Base-by-base conservation (phyloP, 345 rosid species). In the Citrus inodora region DNA sequence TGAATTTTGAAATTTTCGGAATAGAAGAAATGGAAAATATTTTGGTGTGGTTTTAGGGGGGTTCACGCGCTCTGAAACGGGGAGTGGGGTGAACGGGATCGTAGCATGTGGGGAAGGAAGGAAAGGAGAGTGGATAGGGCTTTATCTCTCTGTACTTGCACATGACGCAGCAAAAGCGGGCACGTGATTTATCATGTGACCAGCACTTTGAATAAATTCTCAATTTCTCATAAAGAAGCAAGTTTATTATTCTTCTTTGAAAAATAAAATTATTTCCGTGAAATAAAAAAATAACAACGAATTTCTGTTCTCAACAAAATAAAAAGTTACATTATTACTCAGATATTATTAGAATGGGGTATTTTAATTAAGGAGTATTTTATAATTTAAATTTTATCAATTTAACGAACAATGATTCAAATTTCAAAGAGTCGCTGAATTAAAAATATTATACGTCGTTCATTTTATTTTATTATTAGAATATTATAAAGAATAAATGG, bases 161-260 rank as follows among this genome's bases (percentile, higher is more conserved):
- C 75, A 61, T 76, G 83, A 63, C 68, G 67, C 64, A 10, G 27
- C 10, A 17, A 58, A 66, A 67, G 66, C 13, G 25, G 13, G 80
- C 87, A 85, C 83, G 85, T 82, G 87, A 79, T 28, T 46, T 17
- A 22, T 61, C 83, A 80, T 51, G 85, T 76, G 83, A 74, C 55
- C 3, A 17, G 51, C 79, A n/a, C 48, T 38, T 51, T 7, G 11
- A 28, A n/a, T 10, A 51, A 65, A 76, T 22, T 53, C 48, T 32
- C 8, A n/a, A 65, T 65, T 22, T 53, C 48, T 32, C 8, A 14
- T 16, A 65, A 60, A 42, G 33, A 17, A 4, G n/a, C 69, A 16
- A 16, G 6, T 17, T 3, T 70, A 25, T 11, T 10, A 3, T 25
- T 38, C 11, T 21, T n/a, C n/a, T 38, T 24, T 69, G 9, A 6